Evolutionary conservation across 768 basidiomycete species (phyloP), one percentile per base, ranked within the genome.

Genomic region (Tylopilus balloui): DNA sequence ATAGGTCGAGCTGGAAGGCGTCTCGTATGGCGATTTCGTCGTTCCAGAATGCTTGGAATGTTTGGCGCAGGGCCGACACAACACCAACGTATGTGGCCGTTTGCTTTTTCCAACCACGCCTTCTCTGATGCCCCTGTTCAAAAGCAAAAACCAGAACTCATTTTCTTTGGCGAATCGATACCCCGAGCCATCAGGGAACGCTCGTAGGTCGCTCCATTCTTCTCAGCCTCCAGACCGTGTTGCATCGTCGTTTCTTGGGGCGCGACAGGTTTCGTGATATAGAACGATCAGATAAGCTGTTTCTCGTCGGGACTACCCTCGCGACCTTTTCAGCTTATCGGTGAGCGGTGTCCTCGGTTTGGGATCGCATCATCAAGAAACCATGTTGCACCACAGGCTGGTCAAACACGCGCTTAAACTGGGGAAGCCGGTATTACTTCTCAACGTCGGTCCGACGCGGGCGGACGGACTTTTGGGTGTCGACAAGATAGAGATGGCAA

Each of bases 291-390:
- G 84, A 89, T 45, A 74, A 81, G 38, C 67, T 97, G 0, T 78
- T 98, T 38, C 71, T 95, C 34, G 70, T 95, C 31, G 95, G 94
- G 28, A 94, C 92, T 0, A 92, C 91, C 1, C 78, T 96, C 23
- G 92, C 95, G 1, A 97, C 94, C 0, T 96, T 88, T 68, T 93
- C 90, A 6, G 92, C 92, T 3, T 96, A 86, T 68, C 77, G 89
- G 89, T 88, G 55, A 34, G 57, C 6, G 5, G 15, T 3, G 12
- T 27, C 3, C 4, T 11, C 6, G 14, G n/a, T 24, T 5, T 6
- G 8, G 45, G 19, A 34, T 28, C 12, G 4, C 15, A 24, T 15
- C 53, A 48, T 15, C 34, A 34, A 17, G 40, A 35, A 47, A 38
- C 17, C 25, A 45, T 48, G 28, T 32, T 28, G 19, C 37, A 12